A percentile compares a stretch with the other conserved stretches of the same genome.
phyloP scores from a whole-genome alignment of 2,329 filamentous ascomycete genomes.

The Diaporthe sp. region DNA sequence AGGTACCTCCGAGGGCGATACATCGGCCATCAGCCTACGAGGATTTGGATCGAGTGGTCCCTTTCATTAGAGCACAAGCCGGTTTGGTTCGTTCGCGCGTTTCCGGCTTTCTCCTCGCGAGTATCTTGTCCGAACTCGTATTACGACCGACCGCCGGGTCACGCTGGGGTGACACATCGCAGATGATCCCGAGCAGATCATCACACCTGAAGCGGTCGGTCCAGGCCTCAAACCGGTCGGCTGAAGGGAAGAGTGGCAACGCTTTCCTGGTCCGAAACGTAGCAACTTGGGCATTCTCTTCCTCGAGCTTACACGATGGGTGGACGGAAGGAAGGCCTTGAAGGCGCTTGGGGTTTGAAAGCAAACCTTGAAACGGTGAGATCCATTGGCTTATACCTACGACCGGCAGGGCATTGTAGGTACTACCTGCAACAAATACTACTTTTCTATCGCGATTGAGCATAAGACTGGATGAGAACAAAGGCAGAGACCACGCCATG shows the following conservation, averaged over 20 bases:
- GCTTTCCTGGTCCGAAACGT: neutral
- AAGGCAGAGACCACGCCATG: neutral
- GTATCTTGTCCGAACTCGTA: neutral
- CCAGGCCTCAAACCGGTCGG: neutral
- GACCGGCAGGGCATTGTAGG: neutral
- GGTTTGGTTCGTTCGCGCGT: neutral
- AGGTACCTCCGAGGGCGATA: neutral
- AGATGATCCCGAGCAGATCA: constrained; percentile 8
- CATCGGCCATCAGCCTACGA: neutral
- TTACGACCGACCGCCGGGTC: neutral
- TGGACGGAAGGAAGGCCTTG: neutral
- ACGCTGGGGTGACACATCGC: neutral
- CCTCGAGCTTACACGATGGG: neutral
- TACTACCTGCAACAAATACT: neutral
- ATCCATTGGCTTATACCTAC: neutral
- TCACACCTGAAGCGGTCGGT: neutral
- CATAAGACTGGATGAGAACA: too few relatives aligned
- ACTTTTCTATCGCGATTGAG: neutral
- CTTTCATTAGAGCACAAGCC: neutral
- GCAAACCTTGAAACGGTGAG: neutral
- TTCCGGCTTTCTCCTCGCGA: neutral
- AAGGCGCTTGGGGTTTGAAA: neutral
- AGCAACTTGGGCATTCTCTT: neutral
- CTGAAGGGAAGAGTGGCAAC: neutral
- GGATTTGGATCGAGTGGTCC: neutral